phyloP scores from a whole-genome alignment of 352 stramenopile species.

The Phytophthora ramorum region DNA sequence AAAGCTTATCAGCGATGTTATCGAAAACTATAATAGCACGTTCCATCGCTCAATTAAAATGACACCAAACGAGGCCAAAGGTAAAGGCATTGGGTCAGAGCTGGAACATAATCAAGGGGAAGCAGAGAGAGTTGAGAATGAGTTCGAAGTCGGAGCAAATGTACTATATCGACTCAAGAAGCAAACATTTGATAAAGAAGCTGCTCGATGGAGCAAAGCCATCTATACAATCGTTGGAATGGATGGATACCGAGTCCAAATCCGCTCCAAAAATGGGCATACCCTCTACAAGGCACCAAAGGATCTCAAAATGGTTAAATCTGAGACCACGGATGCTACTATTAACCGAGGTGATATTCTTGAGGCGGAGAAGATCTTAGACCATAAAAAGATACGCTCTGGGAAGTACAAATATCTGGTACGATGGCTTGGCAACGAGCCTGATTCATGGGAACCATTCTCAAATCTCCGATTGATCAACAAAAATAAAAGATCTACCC shows the following conservation, averaged over 20 bases:
- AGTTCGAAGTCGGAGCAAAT: not conserved
- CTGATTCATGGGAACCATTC: not conserved
- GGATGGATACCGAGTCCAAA: too few relatives aligned
- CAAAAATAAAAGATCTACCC: not conserved
- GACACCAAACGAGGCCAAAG: constrained; percentile 33
- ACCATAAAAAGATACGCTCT: too few relatives aligned
- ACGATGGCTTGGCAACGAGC: not conserved
- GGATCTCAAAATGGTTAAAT: too few relatives aligned
- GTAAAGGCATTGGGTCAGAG: constrained; percentile 27
- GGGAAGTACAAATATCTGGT: too few relatives aligned
- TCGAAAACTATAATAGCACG: constrained; percentile 16
- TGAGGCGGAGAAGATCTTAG: not conserved
- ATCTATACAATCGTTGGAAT: not conserved
- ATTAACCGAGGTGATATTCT: not conserved
- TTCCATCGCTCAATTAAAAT: constrained; percentile 20
- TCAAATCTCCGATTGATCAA: constrained; percentile 10
- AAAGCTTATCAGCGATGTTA: constrained; percentile 28
- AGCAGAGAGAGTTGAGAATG: constrained; percentile 1
- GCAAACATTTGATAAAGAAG: not conserved
- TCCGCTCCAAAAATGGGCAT: too few relatives aligned
- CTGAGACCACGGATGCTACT: too few relatives aligned
- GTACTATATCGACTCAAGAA: not conserved
- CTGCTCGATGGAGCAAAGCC: too few relatives aligned
- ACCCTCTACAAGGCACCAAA: too few relatives aligned
- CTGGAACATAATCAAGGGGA: constrained; percentile 33